Percentiles rank a stretch among this genome's conserved stretches.
phyloP scores from a whole-genome alignment of 129 eudicot genomes.

The Artemisia argyi region DNA sequence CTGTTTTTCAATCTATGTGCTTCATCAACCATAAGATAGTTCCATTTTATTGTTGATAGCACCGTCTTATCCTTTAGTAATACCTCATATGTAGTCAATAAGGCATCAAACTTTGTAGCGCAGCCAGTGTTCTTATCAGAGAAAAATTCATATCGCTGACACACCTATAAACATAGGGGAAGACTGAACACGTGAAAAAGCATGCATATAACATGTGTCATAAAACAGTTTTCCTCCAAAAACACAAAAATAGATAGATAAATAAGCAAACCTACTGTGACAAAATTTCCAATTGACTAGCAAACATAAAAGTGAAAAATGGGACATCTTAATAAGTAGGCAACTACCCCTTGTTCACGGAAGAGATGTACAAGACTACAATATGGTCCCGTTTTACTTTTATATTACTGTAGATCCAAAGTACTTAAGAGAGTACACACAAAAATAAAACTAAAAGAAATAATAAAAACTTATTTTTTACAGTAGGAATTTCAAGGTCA shows the following conservation, averaged over 20 bases:
- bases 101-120: constrained; percentile 75
- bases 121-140: constrained; percentile 66
- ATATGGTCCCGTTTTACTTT: not conserved
- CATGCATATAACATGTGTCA: not conserved
- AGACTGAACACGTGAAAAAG: not conserved
- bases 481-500: not conserved
- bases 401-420: not conserved
- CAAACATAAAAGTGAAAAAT: not conserved
- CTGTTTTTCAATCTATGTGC: constrained; percentile 98
- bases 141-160: constrained; percentile 95
- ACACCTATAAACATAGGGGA: constrained; percentile 58
- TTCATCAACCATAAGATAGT: constrained; percentile 99
- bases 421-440: not conserved
- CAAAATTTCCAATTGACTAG: not conserved
- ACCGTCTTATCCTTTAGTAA: constrained; percentile 86
- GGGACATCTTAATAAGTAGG: not conserved
- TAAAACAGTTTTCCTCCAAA: not conserved
- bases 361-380: constrained; percentile 2
- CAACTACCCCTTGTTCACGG: not conserved
- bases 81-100: constrained; percentile 96
- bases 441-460: not conserved
- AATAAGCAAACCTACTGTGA: not conserved
- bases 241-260: not conserved
- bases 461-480: too few species aligned
- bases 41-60: constrained; percentile 93